Percentiles rank a stretch among this genome's conserved stretches.
These are phyloP conservation scores for Pythium dissimile DNA, from an alignment of 352 stramenopile genomes.

Conservation along the genomic window DNA sequence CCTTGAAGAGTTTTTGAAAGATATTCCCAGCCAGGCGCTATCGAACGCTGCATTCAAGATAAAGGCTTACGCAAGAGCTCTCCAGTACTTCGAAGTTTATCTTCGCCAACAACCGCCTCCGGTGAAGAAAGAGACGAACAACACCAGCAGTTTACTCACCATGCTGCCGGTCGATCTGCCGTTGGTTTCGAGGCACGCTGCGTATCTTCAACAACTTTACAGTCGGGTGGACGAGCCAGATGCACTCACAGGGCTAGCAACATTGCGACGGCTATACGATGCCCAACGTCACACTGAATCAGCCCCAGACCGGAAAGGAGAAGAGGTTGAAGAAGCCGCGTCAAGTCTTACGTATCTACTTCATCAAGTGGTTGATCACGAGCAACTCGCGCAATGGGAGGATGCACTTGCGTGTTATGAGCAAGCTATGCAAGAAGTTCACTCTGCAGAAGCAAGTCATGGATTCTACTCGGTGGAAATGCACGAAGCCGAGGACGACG, in stretches of 20 bases:
- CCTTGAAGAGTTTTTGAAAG: slow-evolving; percentile 44
- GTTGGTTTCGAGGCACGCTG: slow-evolving; percentile 28
- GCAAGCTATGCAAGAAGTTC: slow-evolving; percentile 40
- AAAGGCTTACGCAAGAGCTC: slow-evolving; percentile 34
- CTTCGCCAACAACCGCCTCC: slow-evolving; percentile 29
- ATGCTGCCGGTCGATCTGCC: slow-evolving; percentile 23
- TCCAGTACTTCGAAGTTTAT: slow-evolving; percentile 48
- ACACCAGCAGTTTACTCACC: slow-evolving; percentile 15
- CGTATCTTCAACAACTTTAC: slow-evolving; percentile 40
- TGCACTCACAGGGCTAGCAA: slow-evolving; percentile 33
- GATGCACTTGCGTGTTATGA: slow-evolving; percentile 45
- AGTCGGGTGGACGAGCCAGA: slow-evolving; percentile 38
- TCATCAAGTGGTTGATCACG: slow-evolving; percentile 36
- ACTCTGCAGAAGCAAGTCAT: slow-evolving; percentile 19
- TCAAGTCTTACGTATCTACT: slow-evolving; percentile 30
- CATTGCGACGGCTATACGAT: slow-evolving; percentile 26
- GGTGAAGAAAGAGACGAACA: slow-evolving; percentile 9
- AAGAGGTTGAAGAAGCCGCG: slow-evolving; percentile 7
- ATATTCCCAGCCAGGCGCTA: slow-evolving; percentile 31
- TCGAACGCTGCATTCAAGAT: slow-evolving; percentile 39
- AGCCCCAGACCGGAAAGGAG: background rate
- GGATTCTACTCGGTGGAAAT: slow-evolving; percentile 19
- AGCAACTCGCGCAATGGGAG: slow-evolving; percentile 43
- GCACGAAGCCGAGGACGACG: slow-evolving; percentile 9
- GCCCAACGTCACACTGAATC: slow-evolving; percentile 17